These are phyloP conservation scores for Nemania sp. DNA, from an alignment of 2,329 filamentous ascomycete species.

Conservation along the genomic window DNA sequence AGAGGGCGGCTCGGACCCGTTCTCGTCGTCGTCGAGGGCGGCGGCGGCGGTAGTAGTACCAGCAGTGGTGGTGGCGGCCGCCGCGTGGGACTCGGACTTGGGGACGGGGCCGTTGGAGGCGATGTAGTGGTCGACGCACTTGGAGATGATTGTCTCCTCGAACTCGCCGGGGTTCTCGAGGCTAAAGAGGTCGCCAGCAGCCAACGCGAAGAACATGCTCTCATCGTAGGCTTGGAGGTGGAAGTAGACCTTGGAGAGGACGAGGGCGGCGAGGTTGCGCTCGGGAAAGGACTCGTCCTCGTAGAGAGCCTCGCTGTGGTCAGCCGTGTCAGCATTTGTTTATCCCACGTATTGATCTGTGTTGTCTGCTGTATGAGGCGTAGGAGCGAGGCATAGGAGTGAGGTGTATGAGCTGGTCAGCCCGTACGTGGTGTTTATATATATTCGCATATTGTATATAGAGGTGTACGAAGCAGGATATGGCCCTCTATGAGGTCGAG, in stretches of 20 bases:
- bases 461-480: too few species aligned
- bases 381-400: too few species aligned
- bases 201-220: conserved; percentile 97
- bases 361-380: too few species aligned
- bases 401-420: too few species aligned
- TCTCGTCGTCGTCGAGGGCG: conserved; percentile 45
- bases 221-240: conserved; percentile 99
- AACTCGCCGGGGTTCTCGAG: conserved; percentile 91
- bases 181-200: conserved; percentile 93
- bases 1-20: conserved; percentile 60
- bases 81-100: conserved; percentile 57
- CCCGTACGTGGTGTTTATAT: too few species aligned
- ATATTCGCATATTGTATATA: too few species aligned
- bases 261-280: conserved; percentile 89
- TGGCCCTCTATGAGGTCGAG: too few species aligned
- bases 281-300: conserved; percentile 95
- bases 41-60: too few species aligned
- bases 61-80: too few species aligned
- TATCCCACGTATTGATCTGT: too few species aligned
- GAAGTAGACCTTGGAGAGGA: conserved; percentile 98
- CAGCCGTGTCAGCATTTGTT: too few species aligned
- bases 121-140: conserved; percentile 98
- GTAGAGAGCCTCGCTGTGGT: conserved; percentile 84
- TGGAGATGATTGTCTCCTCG: conserved; percentile 98
- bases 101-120: conserved; percentile 68